Evolutionary conservation across 2,329 filamentous ascomycete genomes (phyloP), one percentile per base, ranked within the genome.

Genomic region (Stemphylium beticola): DNA sequence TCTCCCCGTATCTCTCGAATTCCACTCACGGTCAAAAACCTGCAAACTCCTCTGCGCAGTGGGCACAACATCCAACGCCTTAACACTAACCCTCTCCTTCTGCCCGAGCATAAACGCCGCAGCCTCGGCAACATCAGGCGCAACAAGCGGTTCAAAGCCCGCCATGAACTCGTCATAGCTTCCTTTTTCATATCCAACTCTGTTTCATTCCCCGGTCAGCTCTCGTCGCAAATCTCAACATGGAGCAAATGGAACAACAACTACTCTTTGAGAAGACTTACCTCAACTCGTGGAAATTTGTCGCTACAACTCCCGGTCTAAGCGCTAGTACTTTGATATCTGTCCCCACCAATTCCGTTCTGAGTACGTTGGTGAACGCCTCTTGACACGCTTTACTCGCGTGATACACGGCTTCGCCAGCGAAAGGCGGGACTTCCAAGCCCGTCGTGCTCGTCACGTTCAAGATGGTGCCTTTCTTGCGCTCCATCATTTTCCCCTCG

Each of bases 361-460:
- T 69, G 9, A 83, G 71, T 1, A 75, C 74, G 49, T 83, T 82
- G 0, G 78, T 79, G 56, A 84, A 82, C 0, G 68, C 81, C 49
- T 83, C 80, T 46, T 80, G 78, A 3, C 69, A 73, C 0, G 79
- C 78, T 58, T 82, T 82, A 56, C 70, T 77, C 4, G 79, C 73
- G 53, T 82, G 79, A 49, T 82, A 81, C 8, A 83, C 78, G 0
- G 79, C 76, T 58, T 83, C 81, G 11, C 81, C 80, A 0, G 77
- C 69, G 45, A 82, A 82, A 0, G 80, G 81, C 0, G 80, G 81
- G 0, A 76, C 75, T 53, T 82, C 80, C 0, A 82, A 67, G 0
- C 71, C 80, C 0, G 81, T 83, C 0, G 75, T 74, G 0, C 77
- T 80, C 0, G 81, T 80, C 11, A 82, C 66, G 55, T 82, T 83